Base-by-base conservation (phyloP, 164 flowering plant genomes). In the grape (Vitis vinifera) region DNA sequence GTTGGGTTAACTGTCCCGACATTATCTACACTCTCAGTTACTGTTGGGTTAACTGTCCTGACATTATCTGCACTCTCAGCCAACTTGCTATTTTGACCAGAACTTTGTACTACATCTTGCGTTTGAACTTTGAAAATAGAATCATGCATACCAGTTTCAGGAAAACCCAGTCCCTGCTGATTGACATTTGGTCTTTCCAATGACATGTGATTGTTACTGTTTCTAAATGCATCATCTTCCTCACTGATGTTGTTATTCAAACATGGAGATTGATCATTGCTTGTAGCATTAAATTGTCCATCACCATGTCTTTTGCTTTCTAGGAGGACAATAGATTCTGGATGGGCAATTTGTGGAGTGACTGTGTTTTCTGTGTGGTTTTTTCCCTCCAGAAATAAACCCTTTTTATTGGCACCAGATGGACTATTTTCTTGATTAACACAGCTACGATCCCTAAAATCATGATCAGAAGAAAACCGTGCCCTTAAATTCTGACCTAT, bases 401-500 rank as follows among this genome's bases (percentile, higher is more conserved):
- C 58, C 51, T 65, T 62, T 55, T 50, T 44, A 13, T 19, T 31
- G 12, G 66, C 37, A 49, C 55, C 73, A 65, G 68, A 71, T 55
- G n/a, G 62, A 51, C 4, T 11, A 48, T 51, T 69, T 71, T 68
- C 76, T 19, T 55, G 72, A 14, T 66, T n/a, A 53, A 17, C 23
- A 69, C 11, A 51, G 14, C 51, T 59, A 19, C 50, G 71, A 61
- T 76, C 78, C 58, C 80, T 71, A 59, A 63, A 68, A 31, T 76
- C 75, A 53, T 70, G 67, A 59, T 75, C 84, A 71, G 72, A 65
- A 65, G 81, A 80, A 66, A 93, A 63, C 27, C 87, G 84, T 66
- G 87, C 80, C 78, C 91, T 83, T 60, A 93, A 76, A 83, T 77
- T 87, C 49, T 83, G 87, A 68, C 97, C 94, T 72, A 93, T 75